These are phyloP conservation scores for Trichoderma gamsii DNA, from an alignment of 495 filamentous ascomycete genomes.

Conservation along the genomic window DNA sequence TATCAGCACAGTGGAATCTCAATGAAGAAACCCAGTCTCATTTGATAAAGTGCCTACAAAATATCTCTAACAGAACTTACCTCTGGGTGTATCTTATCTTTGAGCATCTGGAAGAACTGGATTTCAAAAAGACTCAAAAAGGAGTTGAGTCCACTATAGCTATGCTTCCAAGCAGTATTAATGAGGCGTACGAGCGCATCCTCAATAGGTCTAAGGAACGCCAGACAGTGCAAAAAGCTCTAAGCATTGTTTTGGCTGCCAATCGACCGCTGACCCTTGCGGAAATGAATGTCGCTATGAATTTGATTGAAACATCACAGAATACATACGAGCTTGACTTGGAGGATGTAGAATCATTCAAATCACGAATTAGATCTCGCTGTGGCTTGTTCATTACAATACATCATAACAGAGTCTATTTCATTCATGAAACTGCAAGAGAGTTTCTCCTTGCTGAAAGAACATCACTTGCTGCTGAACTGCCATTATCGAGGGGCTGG, in stretches of 20 bases:
- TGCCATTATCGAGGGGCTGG: background rate
- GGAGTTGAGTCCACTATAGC: conserved; percentile 16
- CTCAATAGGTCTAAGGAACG: conserved; percentile 17
- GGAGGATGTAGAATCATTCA: conserved; percentile 20
- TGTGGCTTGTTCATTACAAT: conserved; percentile 26
- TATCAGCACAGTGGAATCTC: background rate
- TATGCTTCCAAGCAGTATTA: conserved; percentile 19
- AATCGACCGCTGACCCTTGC: conserved; percentile 18
- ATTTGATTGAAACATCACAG: background rate
- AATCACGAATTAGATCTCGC: conserved; percentile 16
- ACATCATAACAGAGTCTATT: conserved; percentile 24
- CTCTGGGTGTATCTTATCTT: conserved; percentile 23
- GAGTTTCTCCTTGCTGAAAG: conserved; percentile 23
- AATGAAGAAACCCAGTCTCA: background rate
- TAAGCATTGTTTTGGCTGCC: conserved; percentile 23
- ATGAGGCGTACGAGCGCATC: conserved; percentile 26
- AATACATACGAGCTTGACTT: conserved; percentile 19
- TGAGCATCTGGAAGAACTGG: conserved; percentile 8
- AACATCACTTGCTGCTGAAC: background rate
- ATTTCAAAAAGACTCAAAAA: conserved; percentile 19
- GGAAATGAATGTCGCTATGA: conserved; percentile 20
- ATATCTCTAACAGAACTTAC: conserved; percentile 19
- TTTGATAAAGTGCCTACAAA: conserved; percentile 12
- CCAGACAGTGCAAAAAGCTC: conserved; percentile 16
- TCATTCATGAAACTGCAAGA: conserved; percentile 28